Evolutionary conservation across 306 rosid species (phyloP).

Genomic region (Cicer pinnatifidum): DNA sequence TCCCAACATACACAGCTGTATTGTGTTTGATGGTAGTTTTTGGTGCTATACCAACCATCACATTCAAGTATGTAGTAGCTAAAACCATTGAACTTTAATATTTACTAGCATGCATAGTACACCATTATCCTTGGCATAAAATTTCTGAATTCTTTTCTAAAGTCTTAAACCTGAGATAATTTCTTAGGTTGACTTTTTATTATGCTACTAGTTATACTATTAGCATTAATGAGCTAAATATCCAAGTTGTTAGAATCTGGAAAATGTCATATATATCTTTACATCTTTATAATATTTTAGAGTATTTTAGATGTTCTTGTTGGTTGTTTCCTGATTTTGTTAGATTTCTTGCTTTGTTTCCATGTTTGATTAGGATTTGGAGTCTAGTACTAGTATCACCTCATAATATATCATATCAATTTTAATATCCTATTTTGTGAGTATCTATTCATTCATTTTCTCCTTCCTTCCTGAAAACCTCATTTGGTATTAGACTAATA

Average conservation of each 20-base stretch:
- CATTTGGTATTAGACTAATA: not conserved
- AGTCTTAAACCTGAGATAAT: not conserved
- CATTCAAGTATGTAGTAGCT: conserved; percentile 69
- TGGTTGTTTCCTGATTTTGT: conserved; percentile 14
- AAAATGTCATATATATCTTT: conserved; percentile 6
- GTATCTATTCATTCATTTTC: not conserved
- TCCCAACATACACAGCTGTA: conserved; percentile 56
- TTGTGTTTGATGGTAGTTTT: conserved; percentile 69
- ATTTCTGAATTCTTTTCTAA: not conserved
- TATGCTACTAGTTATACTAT: conserved; percentile 14
- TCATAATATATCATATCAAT: conserved; percentile 9
- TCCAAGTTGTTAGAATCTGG: conserved; percentile 5
- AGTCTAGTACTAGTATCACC: conserved; percentile 6
- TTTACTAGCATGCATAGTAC: conserved; percentile 22
- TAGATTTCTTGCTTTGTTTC: conserved; percentile 19
- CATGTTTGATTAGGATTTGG: conserved; percentile 14
- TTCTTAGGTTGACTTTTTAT: conserved; percentile 10
- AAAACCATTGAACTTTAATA: conserved; percentile 26
- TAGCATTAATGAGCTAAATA: conserved; percentile 24
- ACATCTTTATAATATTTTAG: not conserved
- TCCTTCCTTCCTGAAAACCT: not conserved
- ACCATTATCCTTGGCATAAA: conserved; percentile 3
- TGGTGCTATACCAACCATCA: conserved; percentile 77
- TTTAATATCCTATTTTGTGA: conserved; percentile 8
- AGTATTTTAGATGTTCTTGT: conserved; percentile 7